A percentile compares a stretch with the other conserved stretches of the same genome.
phyloP scores from a whole-genome alignment of 2,329 filamentous ascomycete species.

The Plenodomus biglobosus region DNA sequence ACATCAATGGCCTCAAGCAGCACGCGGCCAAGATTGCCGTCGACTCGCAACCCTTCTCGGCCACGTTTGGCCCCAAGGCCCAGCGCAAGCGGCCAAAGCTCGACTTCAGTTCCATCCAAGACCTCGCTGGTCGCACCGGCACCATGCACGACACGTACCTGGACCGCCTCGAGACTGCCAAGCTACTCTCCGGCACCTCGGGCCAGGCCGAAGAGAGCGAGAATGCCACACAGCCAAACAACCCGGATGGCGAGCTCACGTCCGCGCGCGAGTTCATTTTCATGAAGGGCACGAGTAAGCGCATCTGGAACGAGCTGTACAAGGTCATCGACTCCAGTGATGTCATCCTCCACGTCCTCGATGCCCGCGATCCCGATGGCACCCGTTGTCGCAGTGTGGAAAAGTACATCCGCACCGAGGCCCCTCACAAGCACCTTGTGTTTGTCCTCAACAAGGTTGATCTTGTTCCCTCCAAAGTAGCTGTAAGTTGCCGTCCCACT shows the following conservation, averaged over 20 bases:
- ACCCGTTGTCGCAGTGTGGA: slow-evolving; percentile 88
- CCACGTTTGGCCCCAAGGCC: slow-evolving; percentile 91
- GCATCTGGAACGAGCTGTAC: slow-evolving; percentile 82
- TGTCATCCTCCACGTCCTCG: slow-evolving; percentile 71
- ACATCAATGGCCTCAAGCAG: slow-evolving; percentile 80
- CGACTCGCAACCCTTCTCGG: slow-evolving; percentile 79
- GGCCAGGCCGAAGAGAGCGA: slow-evolving; percentile 57
- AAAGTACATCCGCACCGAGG: slow-evolving; percentile 90
- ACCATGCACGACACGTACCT: slow-evolving; percentile 81
- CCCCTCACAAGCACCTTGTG: slow-evolving; percentile 92
- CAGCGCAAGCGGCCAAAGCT: slow-evolving; percentile 93
- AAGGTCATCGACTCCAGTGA: slow-evolving; percentile 96
- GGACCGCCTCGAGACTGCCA: slow-evolving; percentile 77
- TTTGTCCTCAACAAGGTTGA: slow-evolving; percentile 92
- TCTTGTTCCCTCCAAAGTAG: slow-evolving; percentile 85
- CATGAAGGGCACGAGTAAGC: slow-evolving; percentile 89
- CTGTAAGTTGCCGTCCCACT: slow-evolving; percentile 69
- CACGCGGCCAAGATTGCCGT: slow-evolving; percentile 93
- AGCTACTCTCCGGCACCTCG: slow-evolving; percentile 70
- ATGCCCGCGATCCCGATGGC: slow-evolving; percentile 52
- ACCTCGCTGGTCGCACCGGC: slow-evolving; percentile 76
- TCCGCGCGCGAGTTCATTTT: slow-evolving; percentile 71
- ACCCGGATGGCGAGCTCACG: slow-evolving; percentile 45
- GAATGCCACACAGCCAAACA: slow-evolving; percentile 24
- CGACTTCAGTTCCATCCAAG: slow-evolving; percentile 75